Evolutionary conservation across 2,329 filamentous ascomycete species (phyloP).

Genomic region (Pseudogymnoascus sp.): DNA sequence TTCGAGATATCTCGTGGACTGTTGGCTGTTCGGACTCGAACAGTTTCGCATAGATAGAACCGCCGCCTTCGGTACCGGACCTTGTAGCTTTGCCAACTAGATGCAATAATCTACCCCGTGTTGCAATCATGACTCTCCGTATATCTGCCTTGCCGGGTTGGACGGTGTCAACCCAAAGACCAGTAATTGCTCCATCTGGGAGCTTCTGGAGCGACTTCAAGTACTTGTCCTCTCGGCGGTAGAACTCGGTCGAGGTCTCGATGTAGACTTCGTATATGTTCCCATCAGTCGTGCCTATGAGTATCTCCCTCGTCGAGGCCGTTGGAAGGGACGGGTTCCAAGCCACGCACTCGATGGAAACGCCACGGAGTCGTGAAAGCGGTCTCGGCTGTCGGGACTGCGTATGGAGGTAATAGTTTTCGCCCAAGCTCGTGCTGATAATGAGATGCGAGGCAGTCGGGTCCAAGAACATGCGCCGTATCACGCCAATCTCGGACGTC

Average conservation of each 20-base stretch:
- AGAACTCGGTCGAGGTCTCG: slow-evolving; percentile 90
- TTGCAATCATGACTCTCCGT: slow-evolving; percentile 72
- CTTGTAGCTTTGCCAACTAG: slow-evolving; percentile 71
- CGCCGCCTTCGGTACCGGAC: slow-evolving; percentile 67
- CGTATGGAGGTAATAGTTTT: slow-evolving; percentile 97
- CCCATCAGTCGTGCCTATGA: slow-evolving; percentile 86
- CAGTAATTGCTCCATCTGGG: slow-evolving; percentile 74
- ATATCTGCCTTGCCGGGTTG: slow-evolving; percentile 58
- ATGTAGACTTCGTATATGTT: slow-evolving; percentile 94
- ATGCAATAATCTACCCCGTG: slow-evolving; percentile 70
- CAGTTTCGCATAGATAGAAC: slow-evolving; percentile 76
- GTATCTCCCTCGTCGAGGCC: slow-evolving; percentile 87
- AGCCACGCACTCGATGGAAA: slow-evolving; percentile 80
- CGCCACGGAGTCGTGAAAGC: slow-evolving; percentile 74
- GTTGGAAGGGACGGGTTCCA: slow-evolving; percentile 94
- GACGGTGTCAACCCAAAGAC: slow-evolving; percentile 75
- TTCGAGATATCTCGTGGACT: slow-evolving; percentile 62
- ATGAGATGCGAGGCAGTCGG: slow-evolving; percentile 92
- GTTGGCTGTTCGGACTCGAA: slow-evolving; percentile 82
- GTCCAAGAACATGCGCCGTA: slow-evolving; percentile 93
- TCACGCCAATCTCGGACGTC: slow-evolving; percentile 81
- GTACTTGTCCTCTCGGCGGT: slow-evolving; percentile 89
- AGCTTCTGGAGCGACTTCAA: slow-evolving; percentile 76
- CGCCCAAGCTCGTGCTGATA: slow-evolving; percentile 81
- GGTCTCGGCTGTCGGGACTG: slow-evolving; percentile 84